phyloP scores from a whole-genome alignment of 2,329 filamentous ascomycete genomes.

The Fusarium sp. region DNA sequence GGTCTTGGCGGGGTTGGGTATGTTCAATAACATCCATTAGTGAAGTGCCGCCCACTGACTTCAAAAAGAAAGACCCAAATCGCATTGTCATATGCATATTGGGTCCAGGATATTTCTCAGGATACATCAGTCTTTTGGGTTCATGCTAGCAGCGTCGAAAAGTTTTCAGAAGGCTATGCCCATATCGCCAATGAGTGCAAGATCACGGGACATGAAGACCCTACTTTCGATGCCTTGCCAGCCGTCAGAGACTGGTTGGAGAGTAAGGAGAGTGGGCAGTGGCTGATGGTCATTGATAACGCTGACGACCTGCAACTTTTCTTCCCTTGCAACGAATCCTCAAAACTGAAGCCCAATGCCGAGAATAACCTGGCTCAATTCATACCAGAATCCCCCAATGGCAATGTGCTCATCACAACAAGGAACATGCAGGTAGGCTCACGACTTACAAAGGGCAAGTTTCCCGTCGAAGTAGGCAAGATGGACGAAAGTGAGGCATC shows the following conservation, averaged over 20 bases:
- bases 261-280: background rate
- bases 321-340: background rate
- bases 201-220: conserved; percentile 41
- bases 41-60: background rate
- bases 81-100: conserved; percentile 29
- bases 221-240: conserved; percentile 34
- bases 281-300: conserved; percentile 38
- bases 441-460: conserved; percentile 37
- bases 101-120: background rate
- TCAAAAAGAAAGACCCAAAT: conserved; percentile 25
- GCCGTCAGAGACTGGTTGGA: conserved; percentile 48
- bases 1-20: conserved; percentile 36
- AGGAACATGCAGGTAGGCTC: conserved; percentile 47
- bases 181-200: conserved; percentile 46
- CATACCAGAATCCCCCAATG: conserved; percentile 46
- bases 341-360: rapidly evolving
- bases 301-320: conserved; percentile 37
- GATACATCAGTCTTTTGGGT: conserved; percentile 49
- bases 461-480: conserved; percentile 39
- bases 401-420: conserved; percentile 48
- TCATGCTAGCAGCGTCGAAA: conserved; percentile 44
- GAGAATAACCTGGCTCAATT: background rate
- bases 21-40: background rate
- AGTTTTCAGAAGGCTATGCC: conserved; percentile 48
- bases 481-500: conserved; percentile 44